These are phyloP conservation scores for Neofusicoccum cordaticola DNA, from an alignment of 2,329 filamentous ascomycete genomes.

Conservation along the genomic window DNA sequence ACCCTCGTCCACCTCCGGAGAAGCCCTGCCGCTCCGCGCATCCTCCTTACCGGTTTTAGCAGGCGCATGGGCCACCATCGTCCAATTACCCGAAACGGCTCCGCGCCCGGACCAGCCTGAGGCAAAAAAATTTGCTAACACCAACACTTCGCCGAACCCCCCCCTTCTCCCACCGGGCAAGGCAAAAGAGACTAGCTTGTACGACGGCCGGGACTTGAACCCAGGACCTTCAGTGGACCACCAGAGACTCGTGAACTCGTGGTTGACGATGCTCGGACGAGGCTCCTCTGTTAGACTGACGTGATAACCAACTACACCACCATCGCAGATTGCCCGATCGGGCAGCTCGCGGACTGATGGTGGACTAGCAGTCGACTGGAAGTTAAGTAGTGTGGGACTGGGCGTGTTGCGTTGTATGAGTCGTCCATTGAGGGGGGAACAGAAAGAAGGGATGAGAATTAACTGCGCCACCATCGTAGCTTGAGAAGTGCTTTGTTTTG, in stretches of 20 bases:
- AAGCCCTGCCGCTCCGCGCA: background rate
- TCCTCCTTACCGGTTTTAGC: background rate
- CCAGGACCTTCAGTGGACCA: conserved; percentile 18
- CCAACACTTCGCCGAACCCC: background rate
- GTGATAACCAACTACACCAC: conserved; percentile 48
- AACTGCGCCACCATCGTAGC: too few relatives aligned
- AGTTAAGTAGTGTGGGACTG: too few relatives aligned
- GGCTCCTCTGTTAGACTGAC: conserved; percentile 39
- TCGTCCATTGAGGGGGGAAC: too few relatives aligned
- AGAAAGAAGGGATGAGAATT: too few relatives aligned
- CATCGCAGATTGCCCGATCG: background rate
- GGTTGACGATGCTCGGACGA: too few relatives aligned
- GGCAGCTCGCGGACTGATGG: too few relatives aligned
- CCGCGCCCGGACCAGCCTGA: background rate
- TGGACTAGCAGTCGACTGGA: too few relatives aligned
- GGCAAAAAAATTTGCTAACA: background rate
- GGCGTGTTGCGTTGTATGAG: too few relatives aligned
- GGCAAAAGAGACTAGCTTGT: background rate
- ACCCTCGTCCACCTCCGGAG: too few relatives aligned
- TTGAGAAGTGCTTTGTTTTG: too few relatives aligned
- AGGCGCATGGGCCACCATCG: background rate
- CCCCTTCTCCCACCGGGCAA: too few relatives aligned
- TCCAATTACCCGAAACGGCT: background rate
- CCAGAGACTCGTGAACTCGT: too few relatives aligned
- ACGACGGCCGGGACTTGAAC: conserved; percentile 5